These are phyloP conservation scores for Biscogniauxia marginata DNA, from an alignment of 2,329 filamentous ascomycete genomes.

Conservation along the genomic window DNA sequence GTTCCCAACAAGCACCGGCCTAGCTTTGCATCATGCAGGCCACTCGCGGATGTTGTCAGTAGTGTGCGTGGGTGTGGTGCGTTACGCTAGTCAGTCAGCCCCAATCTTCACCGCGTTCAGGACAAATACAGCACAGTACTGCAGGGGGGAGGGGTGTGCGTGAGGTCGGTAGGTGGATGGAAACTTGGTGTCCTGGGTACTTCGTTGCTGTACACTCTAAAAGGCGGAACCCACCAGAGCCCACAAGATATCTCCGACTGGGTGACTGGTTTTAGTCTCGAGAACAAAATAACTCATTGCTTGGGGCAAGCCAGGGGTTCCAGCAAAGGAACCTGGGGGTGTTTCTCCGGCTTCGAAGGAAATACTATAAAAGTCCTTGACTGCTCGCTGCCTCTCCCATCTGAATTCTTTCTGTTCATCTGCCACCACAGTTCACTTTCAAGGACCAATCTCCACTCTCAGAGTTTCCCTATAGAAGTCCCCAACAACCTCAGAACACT, in stretches of 20 bases:
- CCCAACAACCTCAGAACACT: background rate
- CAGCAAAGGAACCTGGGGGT: background rate
- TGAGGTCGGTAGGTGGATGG: background rate
- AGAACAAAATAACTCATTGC: slow-evolving; percentile 1
- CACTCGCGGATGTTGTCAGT: background rate
- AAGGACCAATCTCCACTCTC: background rate
- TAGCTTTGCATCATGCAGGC: slow-evolving; percentile 1
- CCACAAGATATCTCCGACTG: slow-evolving; percentile 1
- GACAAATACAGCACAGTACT: background rate
- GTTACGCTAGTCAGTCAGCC: background rate
- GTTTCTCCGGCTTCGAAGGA: background rate
- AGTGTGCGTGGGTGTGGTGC: background rate
- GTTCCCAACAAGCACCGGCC: background rate
- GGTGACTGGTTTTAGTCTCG: background rate
- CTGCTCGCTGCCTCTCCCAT: background rate
- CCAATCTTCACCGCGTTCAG: background rate
- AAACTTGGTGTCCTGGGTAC: background rate
- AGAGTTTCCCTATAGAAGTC: background rate
- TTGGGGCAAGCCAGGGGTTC: background rate
- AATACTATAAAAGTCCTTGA: background rate
- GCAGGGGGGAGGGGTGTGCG: background rate
- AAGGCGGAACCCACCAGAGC: background rate
- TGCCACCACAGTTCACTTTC: background rate
- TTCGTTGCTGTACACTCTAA: background rate
- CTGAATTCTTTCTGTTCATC: background rate